phyloP scores from a whole-genome alignment of 768 basidiomycete genomes.

The Chalciporus piperatus region DNA sequence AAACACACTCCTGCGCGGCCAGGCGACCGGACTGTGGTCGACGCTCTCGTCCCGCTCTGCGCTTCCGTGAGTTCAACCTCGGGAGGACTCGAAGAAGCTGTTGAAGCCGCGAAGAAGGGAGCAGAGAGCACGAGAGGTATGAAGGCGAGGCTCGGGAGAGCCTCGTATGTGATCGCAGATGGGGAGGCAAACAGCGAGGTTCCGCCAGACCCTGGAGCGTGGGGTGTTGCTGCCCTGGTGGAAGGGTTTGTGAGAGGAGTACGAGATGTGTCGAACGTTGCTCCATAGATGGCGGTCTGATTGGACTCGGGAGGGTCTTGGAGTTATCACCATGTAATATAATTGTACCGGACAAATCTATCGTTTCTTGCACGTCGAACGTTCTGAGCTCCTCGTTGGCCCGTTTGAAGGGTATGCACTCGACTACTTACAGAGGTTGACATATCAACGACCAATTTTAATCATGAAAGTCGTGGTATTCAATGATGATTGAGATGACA shows the following conservation, averaged over 20 bases:
- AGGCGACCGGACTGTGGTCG: constrained; percentile 54
- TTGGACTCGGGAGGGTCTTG: no score
- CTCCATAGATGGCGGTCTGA: no score
- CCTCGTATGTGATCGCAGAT: constrained; percentile 41
- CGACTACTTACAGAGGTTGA: no score
- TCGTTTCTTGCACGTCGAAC: no score
- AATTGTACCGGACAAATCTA: no score
- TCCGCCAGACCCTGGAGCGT: constrained; percentile 56
- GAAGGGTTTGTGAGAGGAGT: constrained; percentile 35
- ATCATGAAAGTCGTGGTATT: constrained; percentile 6
- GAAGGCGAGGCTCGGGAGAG: constrained; percentile 47
- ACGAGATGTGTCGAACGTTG: background rate
- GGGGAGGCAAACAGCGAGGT: constrained; percentile 16
- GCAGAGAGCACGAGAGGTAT: constrained; percentile 48
- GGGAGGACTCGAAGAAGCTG: constrained; percentile 8
- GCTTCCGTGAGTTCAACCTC: constrained; percentile 8
- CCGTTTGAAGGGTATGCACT: no score
- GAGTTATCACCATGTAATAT: no score
- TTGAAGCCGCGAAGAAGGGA: constrained; percentile 38
- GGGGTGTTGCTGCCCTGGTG: constrained; percentile 45
- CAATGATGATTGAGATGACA: constrained; percentile 6
- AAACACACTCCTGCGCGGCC: constrained; percentile 49
- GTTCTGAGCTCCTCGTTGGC: no score
- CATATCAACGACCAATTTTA: no score
- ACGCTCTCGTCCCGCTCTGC: constrained; percentile 38